phyloP scores from a whole-genome alignment of 805 yeast species.

The Peterozyma xylosa region DNA sequence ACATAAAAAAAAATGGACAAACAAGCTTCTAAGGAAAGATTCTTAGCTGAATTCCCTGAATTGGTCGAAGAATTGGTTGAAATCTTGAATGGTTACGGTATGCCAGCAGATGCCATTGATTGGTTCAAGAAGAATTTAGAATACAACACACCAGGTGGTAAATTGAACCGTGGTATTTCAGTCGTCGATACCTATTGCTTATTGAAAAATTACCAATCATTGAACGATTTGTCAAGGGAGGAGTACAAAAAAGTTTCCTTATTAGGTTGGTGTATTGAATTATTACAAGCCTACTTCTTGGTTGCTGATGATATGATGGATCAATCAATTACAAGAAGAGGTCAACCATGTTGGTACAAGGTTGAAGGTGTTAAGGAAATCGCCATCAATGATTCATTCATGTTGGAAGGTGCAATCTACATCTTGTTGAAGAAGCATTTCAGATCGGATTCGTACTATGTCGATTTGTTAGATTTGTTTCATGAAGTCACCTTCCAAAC shows the following conservation, averaged over 20 bases:
- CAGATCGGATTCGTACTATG: conserved; percentile 73
- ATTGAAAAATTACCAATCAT: conserved; percentile 53
- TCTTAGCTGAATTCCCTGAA: conserved; percentile 63
- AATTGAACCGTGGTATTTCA: conserved; percentile 91
- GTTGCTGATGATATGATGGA: conserved; percentile 99
- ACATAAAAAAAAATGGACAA: conserved; percentile 21
- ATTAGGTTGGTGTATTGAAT: conserved; percentile 92
- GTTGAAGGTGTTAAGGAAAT: conserved; percentile 75
- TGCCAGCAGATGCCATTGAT: conserved; percentile 77
- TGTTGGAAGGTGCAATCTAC: conserved; percentile 94
- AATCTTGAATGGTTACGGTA: conserved; percentile 58
- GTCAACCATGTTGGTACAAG: conserved; percentile 97
- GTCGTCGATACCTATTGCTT: conserved; percentile 89
- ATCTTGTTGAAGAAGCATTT: conserved; percentile 83
- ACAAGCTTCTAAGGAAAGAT: conserved; percentile 40
- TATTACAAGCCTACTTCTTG: conserved; percentile 91
- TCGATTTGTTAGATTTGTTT: conserved; percentile 85
- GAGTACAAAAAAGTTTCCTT: conserved; percentile 83
- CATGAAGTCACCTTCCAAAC: conserved; percentile 98
- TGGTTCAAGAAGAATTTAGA: conserved; percentile 74
- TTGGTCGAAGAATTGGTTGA: conserved; percentile 69
- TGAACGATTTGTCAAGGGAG: conserved; percentile 50
- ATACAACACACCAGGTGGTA: conserved; percentile 95
- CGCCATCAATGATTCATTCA: conserved; percentile 95
- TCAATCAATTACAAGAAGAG: conserved; percentile 91